A percentile compares a stretch with the other conserved stretches of the same genome.
phyloP scores from a whole-genome alignment of 2,329 filamentous ascomycete species.

The Emericellopsis cladophorae region DNA sequence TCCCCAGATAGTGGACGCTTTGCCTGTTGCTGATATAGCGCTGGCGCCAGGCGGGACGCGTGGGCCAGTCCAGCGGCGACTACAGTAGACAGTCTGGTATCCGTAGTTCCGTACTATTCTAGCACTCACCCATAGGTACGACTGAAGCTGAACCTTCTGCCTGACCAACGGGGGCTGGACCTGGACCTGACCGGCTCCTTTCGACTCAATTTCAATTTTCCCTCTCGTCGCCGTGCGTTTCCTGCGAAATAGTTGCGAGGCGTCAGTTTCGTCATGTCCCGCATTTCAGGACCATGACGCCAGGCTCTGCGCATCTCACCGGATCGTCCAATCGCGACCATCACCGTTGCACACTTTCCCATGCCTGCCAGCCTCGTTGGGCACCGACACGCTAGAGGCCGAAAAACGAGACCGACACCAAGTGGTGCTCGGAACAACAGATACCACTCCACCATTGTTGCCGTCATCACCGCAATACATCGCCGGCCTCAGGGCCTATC shows the following conservation, averaged over 20 bases:
- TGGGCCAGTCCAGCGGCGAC: no score
- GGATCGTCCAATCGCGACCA: not conserved
- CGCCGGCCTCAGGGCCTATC: not conserved
- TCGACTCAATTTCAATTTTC: not conserved
- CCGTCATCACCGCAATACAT: not conserved
- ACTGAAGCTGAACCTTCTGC: no score
- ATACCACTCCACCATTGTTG: not conserved
- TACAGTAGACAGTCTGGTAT: no score
- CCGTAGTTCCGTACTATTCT: no score
- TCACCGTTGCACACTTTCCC: conserved; percentile 1
- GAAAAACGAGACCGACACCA: not conserved
- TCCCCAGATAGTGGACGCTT: no score
- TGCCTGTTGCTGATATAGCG: no score
- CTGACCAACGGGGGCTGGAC: no score
- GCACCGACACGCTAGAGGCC: conserved; percentile 1
- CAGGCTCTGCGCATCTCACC: conserved; percentile 1
- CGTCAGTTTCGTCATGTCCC: not conserved
- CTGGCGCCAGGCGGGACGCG: no score
- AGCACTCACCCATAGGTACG: no score
- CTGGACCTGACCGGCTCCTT: no score
- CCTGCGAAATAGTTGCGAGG: no score
- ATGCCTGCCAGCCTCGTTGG: conserved; percentile 2
- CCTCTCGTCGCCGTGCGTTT: not conserved
- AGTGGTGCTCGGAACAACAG: not conserved
- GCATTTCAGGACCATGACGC: conserved; percentile 4